Percentiles rank a stretch among this genome's conserved stretches.
Conservation (phyloP, 306 rosid species). For the Quercus rubra region DNA sequence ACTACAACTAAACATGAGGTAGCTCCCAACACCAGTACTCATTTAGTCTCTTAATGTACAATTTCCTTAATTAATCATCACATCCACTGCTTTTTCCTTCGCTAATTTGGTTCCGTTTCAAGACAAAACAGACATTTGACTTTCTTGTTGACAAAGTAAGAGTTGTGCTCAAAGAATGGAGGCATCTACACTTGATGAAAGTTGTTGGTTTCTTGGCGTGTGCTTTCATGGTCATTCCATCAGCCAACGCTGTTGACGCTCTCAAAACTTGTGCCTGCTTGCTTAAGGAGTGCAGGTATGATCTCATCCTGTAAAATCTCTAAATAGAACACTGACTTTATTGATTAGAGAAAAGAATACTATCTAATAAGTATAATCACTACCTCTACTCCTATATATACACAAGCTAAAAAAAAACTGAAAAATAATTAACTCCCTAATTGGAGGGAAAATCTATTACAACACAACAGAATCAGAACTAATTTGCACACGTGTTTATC, state of each 20-base stretch:
- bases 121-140: slow-evolving; percentile 30
- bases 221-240: slow-evolving; percentile 57
- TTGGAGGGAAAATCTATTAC: too few species aligned
- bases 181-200: slow-evolving; percentile 36
- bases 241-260: slow-evolving; percentile 86
- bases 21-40: slow-evolving; percentile 1
- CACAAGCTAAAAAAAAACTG: too few species aligned
- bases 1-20: slow-evolving; percentile 37
- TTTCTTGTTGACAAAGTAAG: slow-evolving; percentile 24
- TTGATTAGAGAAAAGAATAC: too few species aligned
- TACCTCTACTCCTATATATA: too few species aligned
- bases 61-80: neutral
- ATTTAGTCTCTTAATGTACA: slow-evolving; percentile 5
- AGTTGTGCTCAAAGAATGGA: slow-evolving; percentile 43
- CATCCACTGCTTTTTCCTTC: neutral
- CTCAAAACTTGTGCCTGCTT: slow-evolving; percentile 95
- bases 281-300: slow-evolving; percentile 89
- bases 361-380: too few species aligned
- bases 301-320: too few species aligned
- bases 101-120: neutral
- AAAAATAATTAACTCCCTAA: too few species aligned
- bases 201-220: slow-evolving; percentile 51
- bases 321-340: too few species aligned
- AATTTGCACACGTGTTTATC: too few species aligned
- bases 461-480: too few species aligned